Base-by-base conservation (phyloP, 306 rosid genomes). In the Lotus japonicus region DNA sequence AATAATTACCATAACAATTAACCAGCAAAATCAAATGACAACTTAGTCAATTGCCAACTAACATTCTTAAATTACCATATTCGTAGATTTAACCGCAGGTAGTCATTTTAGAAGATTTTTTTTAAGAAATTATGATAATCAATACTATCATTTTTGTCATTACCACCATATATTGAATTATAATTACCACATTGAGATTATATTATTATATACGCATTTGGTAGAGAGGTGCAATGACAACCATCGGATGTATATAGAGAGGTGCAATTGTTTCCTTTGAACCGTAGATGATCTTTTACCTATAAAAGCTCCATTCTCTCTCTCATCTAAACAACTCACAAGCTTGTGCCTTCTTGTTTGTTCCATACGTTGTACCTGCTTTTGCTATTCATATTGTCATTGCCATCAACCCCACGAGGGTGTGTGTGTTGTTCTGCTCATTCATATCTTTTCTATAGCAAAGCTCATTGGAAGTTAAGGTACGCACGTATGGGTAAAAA, bases 401-500 rank as follows among this genome's bases (percentile, higher is more conserved):
- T 70, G 67, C 28, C 16, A 66, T 58, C 11, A 41, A 12, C 41
- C 18, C 48, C 54, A 48, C 33, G 4, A 17, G 48, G 14, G 55
- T 51, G 64, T 52, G 64, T 52, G 60, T 36, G 14, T 56, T 31
- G n/a, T 4, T 56, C 5, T 38, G 42, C 28, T 49, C 23, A 15
- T 15, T 53, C 9, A 28, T 16, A 42, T 28, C 10, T 13, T 28
- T 9, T 50, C 33, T 49, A 15, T 11, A 72, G 63, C 23, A 18
- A 58, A 53, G 52, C 19, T 38, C 23, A 11, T 19, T 73, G 18
- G 36, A 49, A 57, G 52, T 33, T 49, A 39, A 35, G 68, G 53
- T 3, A 21, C 31, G 23, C 33, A n/a, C n/a, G 62, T 15, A 88
- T 91, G 97, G 87, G 94, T 45, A 88, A 83, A 73, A 88, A 85